Conservation (phyloP, 2,329 filamentous ascomycete genomes). For the Cercospora citrullina region DNA sequence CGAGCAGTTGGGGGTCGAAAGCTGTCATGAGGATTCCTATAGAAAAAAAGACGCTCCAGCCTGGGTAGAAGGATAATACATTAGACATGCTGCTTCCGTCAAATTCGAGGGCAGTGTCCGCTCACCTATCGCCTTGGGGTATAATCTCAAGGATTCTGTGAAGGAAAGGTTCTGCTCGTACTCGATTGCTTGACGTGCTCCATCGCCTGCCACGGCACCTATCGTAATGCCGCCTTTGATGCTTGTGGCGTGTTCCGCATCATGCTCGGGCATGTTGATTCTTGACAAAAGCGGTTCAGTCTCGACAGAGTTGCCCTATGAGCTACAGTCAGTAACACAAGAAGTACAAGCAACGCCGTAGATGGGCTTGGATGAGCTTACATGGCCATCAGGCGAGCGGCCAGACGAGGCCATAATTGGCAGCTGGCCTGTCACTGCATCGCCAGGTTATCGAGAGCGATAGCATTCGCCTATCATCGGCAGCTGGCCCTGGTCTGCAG, state of each 20-base stretch:
- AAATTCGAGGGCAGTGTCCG: not conserved
- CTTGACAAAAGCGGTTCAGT: not conserved
- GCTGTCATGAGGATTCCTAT: constrained; percentile 60
- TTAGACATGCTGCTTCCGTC: not conserved
- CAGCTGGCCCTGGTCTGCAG: not conserved
- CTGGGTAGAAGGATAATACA: not conserved
- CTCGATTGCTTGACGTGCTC: constrained; percentile 30
- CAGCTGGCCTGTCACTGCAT: not conserved
- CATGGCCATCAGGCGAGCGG: not conserved
- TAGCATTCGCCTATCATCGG: not conserved
- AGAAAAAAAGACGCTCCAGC: constrained; percentile 61
- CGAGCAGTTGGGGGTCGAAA: constrained; percentile 65
- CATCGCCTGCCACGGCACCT: constrained; percentile 33
- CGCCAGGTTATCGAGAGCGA: not conserved
- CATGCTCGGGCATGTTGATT: constrained; percentile 1
- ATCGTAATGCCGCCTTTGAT: constrained; percentile 32
- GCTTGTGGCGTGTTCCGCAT: constrained; percentile 1
- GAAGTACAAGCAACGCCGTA: not conserved
- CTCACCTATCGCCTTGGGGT: constrained; percentile 45
- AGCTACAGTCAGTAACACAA: not conserved
- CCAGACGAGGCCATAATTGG: not conserved
- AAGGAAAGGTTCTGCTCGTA: constrained; percentile 34
- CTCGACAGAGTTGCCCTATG: not conserved
- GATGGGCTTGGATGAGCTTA: not conserved
- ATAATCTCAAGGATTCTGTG: constrained; percentile 43